phyloP scores from a whole-genome alignment of 2,329 filamentous ascomycete genomes.

The Orbilia brochopaga region DNA sequence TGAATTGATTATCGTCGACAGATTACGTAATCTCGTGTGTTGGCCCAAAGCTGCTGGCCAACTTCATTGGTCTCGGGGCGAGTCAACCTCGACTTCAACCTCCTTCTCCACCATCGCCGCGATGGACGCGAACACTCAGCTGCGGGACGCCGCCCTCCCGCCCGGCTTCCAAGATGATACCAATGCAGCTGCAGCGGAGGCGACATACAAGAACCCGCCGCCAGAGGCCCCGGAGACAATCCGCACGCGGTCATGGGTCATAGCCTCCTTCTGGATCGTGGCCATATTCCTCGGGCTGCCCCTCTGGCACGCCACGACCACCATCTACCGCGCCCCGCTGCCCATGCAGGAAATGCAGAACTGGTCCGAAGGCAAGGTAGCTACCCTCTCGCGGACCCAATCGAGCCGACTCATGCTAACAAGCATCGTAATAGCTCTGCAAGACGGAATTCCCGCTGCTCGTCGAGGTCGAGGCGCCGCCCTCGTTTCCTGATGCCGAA shows the following conservation, averaged over 20 bases:
- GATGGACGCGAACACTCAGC: no score
- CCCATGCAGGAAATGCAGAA: conserved; percentile 84
- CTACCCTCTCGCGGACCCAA: conserved; percentile 40
- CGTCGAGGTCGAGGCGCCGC: conserved; percentile 76
- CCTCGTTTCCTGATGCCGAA: conserved; percentile 69
- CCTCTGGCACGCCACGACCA: conserved; percentile 95
- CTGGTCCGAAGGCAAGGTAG: conserved; percentile 88
- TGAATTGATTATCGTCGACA: no score
- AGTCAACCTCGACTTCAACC: no score
- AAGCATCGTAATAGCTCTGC: conserved; percentile 68
- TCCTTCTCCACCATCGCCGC: no score
- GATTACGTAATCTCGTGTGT: no score
- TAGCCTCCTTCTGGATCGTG: conserved; percentile 89
- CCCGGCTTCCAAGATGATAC: conserved; percentile 30
- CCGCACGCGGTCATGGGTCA: conserved; percentile 73
- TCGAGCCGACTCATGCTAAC: conserved; percentile 19
- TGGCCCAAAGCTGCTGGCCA: no score
- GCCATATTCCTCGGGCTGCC: conserved; percentile 83
- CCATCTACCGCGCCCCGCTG: conserved; percentile 83
- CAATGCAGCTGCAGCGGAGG: conserved; percentile 8
- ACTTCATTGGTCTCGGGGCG: no score
- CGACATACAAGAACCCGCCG: conserved; percentile 63
- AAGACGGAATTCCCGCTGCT: conserved; percentile 85
- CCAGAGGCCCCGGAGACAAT: conserved; percentile 75
- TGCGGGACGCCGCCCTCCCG: conserved; percentile 14